Conservation (phyloP, 1,284 basidiomycete genomes). For the Sporisorium reilianum region DNA sequence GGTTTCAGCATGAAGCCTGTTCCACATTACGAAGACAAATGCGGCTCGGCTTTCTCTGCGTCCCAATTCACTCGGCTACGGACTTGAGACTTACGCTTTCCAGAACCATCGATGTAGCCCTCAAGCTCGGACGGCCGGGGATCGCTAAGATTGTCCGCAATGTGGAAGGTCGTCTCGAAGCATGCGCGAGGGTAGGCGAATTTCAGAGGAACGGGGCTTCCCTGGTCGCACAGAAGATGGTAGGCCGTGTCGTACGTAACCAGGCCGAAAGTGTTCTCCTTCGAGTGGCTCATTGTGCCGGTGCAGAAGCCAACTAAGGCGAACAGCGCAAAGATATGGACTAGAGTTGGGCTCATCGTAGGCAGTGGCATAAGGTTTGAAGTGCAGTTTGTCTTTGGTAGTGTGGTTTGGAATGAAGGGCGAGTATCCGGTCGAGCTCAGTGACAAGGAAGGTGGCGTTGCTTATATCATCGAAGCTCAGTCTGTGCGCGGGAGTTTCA, state of each 20-base stretch:
- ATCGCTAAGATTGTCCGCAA: conserved; percentile 2
- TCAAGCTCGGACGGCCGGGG: not conserved
- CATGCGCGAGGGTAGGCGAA: conserved; percentile 6
- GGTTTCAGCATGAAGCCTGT: conserved; percentile 14
- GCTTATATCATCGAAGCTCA: too few relatives aligned
- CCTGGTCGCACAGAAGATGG: conserved; percentile 9
- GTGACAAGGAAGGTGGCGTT: too few relatives aligned
- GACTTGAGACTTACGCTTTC: conserved; percentile 16
- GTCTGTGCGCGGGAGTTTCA: too few relatives aligned
- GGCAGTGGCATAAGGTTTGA: not conserved
- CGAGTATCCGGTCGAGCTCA: too few relatives aligned
- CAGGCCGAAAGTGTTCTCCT: conserved; percentile 1
- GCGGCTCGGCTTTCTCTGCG: too few relatives aligned
- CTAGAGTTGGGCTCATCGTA: not conserved
- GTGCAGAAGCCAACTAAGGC: not conserved
- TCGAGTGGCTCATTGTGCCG: not conserved
- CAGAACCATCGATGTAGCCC: conserved; percentile 12
- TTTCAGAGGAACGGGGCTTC: not conserved
- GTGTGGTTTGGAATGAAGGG: too few relatives aligned
- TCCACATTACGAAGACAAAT: too few relatives aligned
- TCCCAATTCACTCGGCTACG: too few relatives aligned
- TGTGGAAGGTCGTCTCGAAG: conserved; percentile 1
- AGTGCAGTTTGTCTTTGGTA: too few relatives aligned
- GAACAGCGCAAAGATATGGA: not conserved
- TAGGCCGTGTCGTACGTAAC: conserved; percentile 3